Conservation (phyloP, 2,329 filamentous ascomycete species). For the Gyromitra esculenta region DNA sequence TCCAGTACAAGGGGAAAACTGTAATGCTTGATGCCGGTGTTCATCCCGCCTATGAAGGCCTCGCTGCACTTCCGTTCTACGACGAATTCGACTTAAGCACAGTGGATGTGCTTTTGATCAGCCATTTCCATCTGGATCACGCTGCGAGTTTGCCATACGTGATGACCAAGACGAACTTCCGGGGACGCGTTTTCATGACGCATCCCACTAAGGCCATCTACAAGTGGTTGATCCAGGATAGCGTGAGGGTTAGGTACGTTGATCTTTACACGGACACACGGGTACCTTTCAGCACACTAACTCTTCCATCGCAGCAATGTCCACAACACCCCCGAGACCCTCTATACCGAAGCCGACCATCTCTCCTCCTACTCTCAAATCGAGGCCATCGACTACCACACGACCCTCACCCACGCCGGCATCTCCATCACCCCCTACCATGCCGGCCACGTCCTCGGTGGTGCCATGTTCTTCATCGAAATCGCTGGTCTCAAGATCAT, state of each 20-base stretch:
- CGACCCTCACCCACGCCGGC: conserved; percentile 94
- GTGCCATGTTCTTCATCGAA: conserved; percentile 97
- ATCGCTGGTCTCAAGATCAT: conserved; percentile 96
- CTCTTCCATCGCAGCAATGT: conserved; percentile 47
- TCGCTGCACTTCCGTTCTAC: conserved; percentile 93
- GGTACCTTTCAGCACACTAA: conserved; percentile 2
- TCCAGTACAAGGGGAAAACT: conserved; percentile 99
- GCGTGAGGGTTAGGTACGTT: conserved; percentile 81
- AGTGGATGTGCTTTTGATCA: conserved; percentile 95
- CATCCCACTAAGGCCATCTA: conserved; percentile 99
- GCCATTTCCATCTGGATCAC: conserved; percentile 99
- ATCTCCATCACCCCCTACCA: conserved; percentile 97
- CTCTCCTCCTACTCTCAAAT: conserved; percentile 92
- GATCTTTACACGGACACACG: conserved; percentile 18
- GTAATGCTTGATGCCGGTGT: conserved; percentile 99
- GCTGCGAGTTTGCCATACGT: conserved; percentile 99
- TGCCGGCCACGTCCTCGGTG: conserved; percentile 95
- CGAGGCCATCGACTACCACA: conserved; percentile 97
- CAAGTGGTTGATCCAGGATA: conserved; percentile 99
- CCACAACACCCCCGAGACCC: conserved; percentile 58
- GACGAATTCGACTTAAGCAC: conserved; percentile 98
- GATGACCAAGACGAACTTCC: conserved; percentile 96
- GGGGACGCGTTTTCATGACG: conserved; percentile 97
- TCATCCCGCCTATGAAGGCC: conserved; percentile 94
- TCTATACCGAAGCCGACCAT: conserved; percentile 96